A percentile compares a stretch with the other conserved stretches of the same genome.
These are phyloP conservation scores for Sarocladium strictum DNA, from an alignment of 2,329 filamentous ascomycete genomes.

Conservation along the genomic window DNA sequence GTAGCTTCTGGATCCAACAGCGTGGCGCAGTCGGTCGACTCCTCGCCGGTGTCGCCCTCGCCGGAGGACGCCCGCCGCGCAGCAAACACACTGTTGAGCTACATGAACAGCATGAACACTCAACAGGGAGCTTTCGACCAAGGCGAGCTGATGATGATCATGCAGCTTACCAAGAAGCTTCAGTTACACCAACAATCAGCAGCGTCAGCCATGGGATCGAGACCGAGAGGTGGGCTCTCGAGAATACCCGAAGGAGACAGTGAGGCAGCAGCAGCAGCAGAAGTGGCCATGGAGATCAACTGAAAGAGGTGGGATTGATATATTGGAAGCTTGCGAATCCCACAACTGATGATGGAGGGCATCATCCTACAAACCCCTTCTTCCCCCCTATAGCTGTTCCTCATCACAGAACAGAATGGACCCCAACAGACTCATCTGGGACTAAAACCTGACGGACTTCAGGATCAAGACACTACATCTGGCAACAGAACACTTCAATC, in stretches of 20 bases:
- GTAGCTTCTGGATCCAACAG: background rate
- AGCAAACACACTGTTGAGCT: conserved; percentile 73
- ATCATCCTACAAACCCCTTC: too few species aligned
- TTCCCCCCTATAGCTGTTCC: too few species aligned
- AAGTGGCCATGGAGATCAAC: conserved; percentile 23
- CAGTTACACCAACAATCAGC: conserved; percentile 54
- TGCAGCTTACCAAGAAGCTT: conserved; percentile 81
- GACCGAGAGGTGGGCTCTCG: conserved; percentile 37
- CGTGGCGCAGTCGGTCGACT: conserved; percentile 35
- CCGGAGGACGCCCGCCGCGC: conserved; percentile 83
- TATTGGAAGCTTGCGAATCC: too few species aligned
- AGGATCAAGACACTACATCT: conserved; percentile 8
- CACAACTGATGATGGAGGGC: too few species aligned
- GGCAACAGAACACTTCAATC: conserved; percentile 7
- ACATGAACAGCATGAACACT: conserved; percentile 64
- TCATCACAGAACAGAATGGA: background rate
- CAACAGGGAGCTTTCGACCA: conserved; percentile 63
- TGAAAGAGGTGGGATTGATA: conserved; percentile 14
- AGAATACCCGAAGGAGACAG: conserved; percentile 53
- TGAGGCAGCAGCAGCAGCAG: conserved; percentile 33
- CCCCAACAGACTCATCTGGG: background rate
- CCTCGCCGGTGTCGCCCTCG: conserved; percentile 61
- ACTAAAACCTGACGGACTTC: background rate
- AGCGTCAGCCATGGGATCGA: conserved; percentile 19
- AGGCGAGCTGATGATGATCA: conserved; percentile 69